Evolutionary conservation across 1,284 basidiomycete species (phyloP).

Genomic region (Sanghuangporus baumii): DNA sequence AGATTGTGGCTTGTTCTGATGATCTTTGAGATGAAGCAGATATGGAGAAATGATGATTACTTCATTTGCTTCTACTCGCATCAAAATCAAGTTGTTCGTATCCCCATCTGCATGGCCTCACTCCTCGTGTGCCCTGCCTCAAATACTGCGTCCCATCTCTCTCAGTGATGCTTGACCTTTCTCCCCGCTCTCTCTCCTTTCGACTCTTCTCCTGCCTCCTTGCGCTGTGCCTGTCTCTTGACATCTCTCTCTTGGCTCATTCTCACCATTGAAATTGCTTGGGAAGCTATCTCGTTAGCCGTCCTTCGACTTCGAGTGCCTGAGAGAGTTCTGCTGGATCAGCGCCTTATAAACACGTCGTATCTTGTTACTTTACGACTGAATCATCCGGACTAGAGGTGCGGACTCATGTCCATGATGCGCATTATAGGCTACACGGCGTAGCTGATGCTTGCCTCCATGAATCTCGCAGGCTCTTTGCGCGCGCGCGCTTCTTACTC

Average conservation of each 20-base stretch:
- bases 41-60: background rate
- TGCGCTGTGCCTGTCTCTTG: background rate
- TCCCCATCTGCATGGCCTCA: slow-evolving; percentile 12
- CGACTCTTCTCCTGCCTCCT: background rate
- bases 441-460: background rate
- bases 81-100: slow-evolving; percentile 11
- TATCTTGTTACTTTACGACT: background rate
- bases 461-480: background rate
- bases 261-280: background rate
- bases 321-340: background rate
- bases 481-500: too few species aligned
- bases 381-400: background rate
- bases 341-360: background rate
- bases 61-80: background rate
- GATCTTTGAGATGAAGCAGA: background rate
- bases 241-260: background rate
- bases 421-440: background rate
- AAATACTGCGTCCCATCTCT: background rate
- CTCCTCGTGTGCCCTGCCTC: slow-evolving; percentile 1
- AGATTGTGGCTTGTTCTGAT: background rate
- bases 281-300: background rate
- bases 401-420: background rate
- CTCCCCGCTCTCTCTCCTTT: background rate
- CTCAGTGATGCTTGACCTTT: background rate
- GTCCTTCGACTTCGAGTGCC: background rate